A percentile compares a stretch with the other conserved stretches of the same genome.
Evolutionary conservation across 306 rosid species (phyloP).

Genomic region (Vigna unguiculata): DNA sequence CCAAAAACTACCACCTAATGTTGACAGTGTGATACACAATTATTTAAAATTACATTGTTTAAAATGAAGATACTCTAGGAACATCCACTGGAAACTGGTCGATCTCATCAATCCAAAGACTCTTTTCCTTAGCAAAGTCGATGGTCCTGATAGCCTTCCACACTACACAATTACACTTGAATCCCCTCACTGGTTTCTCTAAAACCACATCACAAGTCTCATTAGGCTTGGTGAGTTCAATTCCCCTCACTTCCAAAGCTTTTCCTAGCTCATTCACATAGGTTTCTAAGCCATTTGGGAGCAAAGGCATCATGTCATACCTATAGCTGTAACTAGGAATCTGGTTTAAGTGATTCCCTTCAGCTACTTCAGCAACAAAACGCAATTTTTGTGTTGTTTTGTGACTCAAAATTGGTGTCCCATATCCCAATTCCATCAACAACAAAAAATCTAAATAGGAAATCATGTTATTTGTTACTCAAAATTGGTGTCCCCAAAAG

Average conservation of each 20-base stretch:
- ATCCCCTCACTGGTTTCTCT: no score
- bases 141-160: slow-evolving; percentile 86
- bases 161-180: slow-evolving; percentile 92
- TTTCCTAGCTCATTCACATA: slow-evolving; percentile 71
- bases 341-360: no score
- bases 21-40: slow-evolving; percentile 28
- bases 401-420: no score
- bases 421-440: no score
- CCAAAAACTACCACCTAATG: slow-evolving; percentile 40
- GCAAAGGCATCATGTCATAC: slow-evolving; percentile 72
- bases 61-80: slow-evolving; percentile 72
- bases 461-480: no score
- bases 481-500: no score
- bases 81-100: slow-evolving; percentile 77
- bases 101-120: slow-evolving; percentile 84
- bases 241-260: slow-evolving; percentile 66
- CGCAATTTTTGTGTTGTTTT: no score
- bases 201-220: slow-evolving; percentile 88
- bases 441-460: no score
- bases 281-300: slow-evolving; percentile 92
- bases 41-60: slow-evolving; percentile 2
- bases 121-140: slow-evolving; percentile 76
- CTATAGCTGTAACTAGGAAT: no score
- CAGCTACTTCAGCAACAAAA: no score
- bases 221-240: slow-evolving; percentile 69